These are phyloP conservation scores for Astrocystis sublimbata DNA, from an alignment of 495 filamentous ascomycete genomes.

Conservation along the genomic window DNA sequence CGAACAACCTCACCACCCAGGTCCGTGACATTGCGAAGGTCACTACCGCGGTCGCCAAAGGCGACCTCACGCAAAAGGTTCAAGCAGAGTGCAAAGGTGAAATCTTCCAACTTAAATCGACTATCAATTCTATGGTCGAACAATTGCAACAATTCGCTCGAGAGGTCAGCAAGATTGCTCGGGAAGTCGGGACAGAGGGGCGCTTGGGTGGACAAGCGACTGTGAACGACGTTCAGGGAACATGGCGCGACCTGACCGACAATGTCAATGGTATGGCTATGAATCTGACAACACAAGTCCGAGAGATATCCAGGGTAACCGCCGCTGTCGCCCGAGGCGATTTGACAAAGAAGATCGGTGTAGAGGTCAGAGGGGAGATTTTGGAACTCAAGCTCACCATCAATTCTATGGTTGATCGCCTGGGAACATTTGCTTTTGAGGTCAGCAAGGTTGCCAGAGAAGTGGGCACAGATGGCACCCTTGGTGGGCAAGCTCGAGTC, in stretches of 20 bases:
- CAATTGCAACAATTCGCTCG: conserved; percentile 95
- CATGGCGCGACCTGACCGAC: conserved; percentile 95
- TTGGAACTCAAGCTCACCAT: conserved; percentile 94
- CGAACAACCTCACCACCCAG: conserved; percentile 95
- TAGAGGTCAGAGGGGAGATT: conserved; percentile 96
- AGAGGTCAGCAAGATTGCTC: conserved; percentile 96
- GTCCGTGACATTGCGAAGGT: conserved; percentile 98
- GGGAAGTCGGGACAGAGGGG: conserved; percentile 96
- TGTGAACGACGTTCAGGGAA: conserved; percentile 95
- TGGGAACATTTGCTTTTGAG: conserved; percentile 96
- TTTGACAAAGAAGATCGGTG: conserved; percentile 91
- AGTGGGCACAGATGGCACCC: conserved; percentile 94
- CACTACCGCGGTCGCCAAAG: conserved; percentile 95
- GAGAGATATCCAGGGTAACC: conserved; percentile 97
- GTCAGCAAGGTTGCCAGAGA: conserved; percentile 98
- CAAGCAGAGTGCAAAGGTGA: conserved; percentile 96
- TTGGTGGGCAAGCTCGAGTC: conserved; percentile 94
- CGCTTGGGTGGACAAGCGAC: conserved; percentile 94
- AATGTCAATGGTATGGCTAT: conserved; percentile 99
- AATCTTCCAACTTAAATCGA: conserved; percentile 92
- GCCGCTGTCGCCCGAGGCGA: conserved; percentile 95
- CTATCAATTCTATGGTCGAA: conserved; percentile 99
- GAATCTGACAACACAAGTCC: conserved; percentile 96
- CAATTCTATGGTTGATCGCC: conserved; percentile 97
- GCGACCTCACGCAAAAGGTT: conserved; percentile 95